Evolutionary conservation across 768 basidiomycete species (phyloP).

Genomic region (Daedaleopsis sinensis): DNA sequence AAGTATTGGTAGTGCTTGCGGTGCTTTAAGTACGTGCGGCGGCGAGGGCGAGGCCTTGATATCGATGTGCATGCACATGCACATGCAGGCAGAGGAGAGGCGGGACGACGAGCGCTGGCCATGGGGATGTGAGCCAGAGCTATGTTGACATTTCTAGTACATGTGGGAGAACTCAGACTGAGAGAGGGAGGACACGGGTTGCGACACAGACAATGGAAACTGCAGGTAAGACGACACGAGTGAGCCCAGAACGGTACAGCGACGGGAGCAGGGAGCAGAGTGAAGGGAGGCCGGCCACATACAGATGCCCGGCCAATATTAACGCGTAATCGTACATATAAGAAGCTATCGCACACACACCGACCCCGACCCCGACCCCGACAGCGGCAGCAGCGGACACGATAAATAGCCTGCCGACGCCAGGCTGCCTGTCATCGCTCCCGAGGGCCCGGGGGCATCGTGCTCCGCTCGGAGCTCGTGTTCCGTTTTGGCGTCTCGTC

Average conservation of each 20-base stretch:
- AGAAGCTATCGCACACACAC: background rate
- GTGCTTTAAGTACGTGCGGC: background rate
- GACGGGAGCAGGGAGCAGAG: background rate
- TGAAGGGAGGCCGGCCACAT: background rate
- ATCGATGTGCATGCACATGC: no score
- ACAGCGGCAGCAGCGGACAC: background rate
- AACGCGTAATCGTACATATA: constrained; percentile 15
- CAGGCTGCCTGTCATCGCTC: constrained; percentile 6
- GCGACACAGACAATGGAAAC: constrained; percentile 10
- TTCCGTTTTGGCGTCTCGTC: constrained; percentile 21
- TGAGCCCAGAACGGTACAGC: background rate
- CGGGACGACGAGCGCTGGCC: no score
- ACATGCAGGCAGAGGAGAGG: no score
- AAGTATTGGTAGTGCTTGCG: background rate
- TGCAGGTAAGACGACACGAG: background rate
- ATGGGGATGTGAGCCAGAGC: no score
- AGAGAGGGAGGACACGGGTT: constrained; percentile 1
- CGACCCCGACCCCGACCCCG: no score
- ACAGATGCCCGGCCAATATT: background rate
- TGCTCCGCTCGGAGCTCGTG: constrained; percentile 24
- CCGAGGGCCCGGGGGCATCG: constrained; percentile 9
- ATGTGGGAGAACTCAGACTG: background rate
- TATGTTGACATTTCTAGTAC: constrained; percentile 14
- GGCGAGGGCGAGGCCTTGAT: no score
- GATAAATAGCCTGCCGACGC: background rate